Base-by-base conservation (phyloP, 306 rosid genomes). In the Arachis hypogaea region DNA sequence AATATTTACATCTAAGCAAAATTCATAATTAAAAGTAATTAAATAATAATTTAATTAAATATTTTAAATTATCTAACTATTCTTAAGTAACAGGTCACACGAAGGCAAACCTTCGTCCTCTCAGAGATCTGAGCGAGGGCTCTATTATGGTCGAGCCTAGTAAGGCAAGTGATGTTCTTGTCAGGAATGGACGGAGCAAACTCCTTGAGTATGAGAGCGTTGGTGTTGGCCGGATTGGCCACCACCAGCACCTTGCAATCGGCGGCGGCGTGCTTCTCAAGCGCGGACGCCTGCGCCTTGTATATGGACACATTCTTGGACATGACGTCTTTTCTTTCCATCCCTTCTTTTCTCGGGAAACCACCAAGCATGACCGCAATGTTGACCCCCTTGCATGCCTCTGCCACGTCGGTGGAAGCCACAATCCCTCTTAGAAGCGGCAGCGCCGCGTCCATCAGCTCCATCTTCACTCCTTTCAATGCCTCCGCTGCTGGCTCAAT, bases 191-290 rank as follows among this genome's bases (percentile, higher is more conserved):
- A 88, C 75, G 92, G 95, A 55, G 95, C 95, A 69, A 71, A 92
- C 66, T 94, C 97, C 82, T 89, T 94, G 85, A 94, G 63, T 72
- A 94, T 81, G 44, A 92, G 87, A 66, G 95, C 95, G 77, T 91
- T 94, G 33, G 97, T 94, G 86, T 94, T 92, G 62, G 97, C 96
- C 8, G 99, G 99, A 82, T 94, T 89, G 7, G 99, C 99, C 68
- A 94, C 89, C 74, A 94, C 99, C 76, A 94, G 61, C 61, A 94
- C 97, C 85, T 87, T 89, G 60, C 90, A 85, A 71, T 84, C 89
- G 8, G 66, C 11, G 49, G 93, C 97, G 71, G 95, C 95, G 79
- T 89, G 81, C 49, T 87, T 1, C 77, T 91, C 97, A 33, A 91
- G 66, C 47, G 95, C 95, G 7, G 89, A 85, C 73, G 91, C 97